Base-by-base conservation (phyloP, 176 grass and related monocot genomes). In the Themeda triandra region DNA sequence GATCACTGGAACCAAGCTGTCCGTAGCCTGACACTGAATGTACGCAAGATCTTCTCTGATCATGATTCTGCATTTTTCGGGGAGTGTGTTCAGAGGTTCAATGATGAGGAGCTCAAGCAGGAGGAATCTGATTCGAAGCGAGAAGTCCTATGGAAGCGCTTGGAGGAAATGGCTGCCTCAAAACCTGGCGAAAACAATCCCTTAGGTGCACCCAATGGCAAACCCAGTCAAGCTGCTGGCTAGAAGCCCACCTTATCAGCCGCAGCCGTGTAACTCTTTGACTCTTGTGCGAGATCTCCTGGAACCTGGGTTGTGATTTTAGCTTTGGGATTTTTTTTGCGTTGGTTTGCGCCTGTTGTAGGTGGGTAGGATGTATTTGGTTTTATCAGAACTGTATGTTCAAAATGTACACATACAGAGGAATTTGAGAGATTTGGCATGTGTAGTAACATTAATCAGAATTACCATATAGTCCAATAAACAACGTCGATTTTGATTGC, bases 1-100 rank as follows among this genome's bases (percentile, higher is more conserved):
- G 85, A 21, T 14, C 97, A 99, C 48, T 99, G 97, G 97, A 99
- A 99, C 84, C 97, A 92, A 80, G 97, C 97, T 56, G 93, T 99
- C 23, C 86, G 88, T 29, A 99, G 97, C 84, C 68, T 99, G 78
- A 99, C 92, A 10, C 41, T 94, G 45, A 96, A 99, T 8, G 90
- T 96, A 17, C 91, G 97, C 69, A 99, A 99, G 84, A 86, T 99
- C 71, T 99, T 99, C 84, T 90, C 91, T 8, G 97, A 96, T 75
- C 84, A 94, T 15, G 97, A 99, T 80, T 83, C 93, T 31, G 44
- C 88, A 23, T 89, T 92, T 31, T 99, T 94, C 0, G 79, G 63
- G 1, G 92, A 96, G 88, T 99, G 93, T 36, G 85, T 77, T 41
- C 86, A 91, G 75, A 94, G 91, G 84, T 99, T 94, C 37, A 77